A percentile compares a stretch with the other conserved stretches of the same genome.
Evolutionary conservation across 2,329 filamentous ascomycete genomes (phyloP).

Genomic region (Aschersonia sp.): DNA sequence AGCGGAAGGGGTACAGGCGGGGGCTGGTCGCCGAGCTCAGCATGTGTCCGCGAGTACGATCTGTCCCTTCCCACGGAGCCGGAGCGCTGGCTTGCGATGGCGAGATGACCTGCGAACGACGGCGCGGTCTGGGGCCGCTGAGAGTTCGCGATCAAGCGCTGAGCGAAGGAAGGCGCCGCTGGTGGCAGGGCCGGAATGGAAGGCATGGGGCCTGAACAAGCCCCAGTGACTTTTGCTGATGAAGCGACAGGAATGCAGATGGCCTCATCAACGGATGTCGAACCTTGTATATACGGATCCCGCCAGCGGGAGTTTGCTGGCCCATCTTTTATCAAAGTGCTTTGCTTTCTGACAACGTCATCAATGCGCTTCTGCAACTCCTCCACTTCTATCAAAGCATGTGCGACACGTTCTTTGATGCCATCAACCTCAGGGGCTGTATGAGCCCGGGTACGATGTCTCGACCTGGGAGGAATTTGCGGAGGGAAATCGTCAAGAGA

Average conservation of each 20-base stretch:
- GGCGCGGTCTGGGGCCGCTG: constrained; percentile 20
- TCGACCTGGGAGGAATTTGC: constrained; percentile 27
- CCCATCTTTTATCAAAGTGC: constrained; percentile 36
- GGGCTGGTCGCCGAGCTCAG: constrained; percentile 1
- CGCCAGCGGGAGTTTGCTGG: constrained; percentile 35
- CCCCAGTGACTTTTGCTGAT: neutral
- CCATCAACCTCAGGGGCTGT: constrained; percentile 32
- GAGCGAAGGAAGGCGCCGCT: constrained; percentile 40
- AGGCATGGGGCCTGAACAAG: constrained; percentile 36
- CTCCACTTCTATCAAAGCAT: constrained; percentile 43
- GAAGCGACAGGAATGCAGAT: neutral
- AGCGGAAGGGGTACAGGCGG: constrained; percentile 27
- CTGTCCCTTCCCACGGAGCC: too few relatives aligned
- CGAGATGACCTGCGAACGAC: constrained; percentile 3
- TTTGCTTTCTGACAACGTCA: constrained; percentile 44
- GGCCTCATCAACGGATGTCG: neutral
- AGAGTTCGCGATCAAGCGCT: constrained; percentile 34
- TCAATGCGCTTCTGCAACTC: constrained; percentile 44
- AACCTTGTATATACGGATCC: constrained; percentile 16
- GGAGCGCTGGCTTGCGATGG: too few relatives aligned
- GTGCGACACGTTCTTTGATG: constrained; percentile 40
- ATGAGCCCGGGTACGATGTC: constrained; percentile 23
- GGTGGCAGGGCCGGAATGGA: constrained; percentile 42
- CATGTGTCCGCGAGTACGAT: too few relatives aligned
- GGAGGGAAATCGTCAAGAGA: constrained; percentile 13